Conservation (phyloP, 306 rosid genomes). For the Hippophae tibetana region DNA sequence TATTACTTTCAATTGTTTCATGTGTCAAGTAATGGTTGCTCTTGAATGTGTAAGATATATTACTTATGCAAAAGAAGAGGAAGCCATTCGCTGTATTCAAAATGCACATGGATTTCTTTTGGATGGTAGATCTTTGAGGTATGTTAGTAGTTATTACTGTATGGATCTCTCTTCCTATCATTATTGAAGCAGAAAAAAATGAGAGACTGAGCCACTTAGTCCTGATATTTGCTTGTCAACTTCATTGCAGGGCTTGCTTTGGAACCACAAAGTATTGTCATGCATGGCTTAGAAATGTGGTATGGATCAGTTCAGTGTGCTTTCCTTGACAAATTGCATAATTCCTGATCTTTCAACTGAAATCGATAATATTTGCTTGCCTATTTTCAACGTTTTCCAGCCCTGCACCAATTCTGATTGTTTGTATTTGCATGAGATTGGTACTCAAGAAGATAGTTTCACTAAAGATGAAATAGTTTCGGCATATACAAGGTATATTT, state of each 20-base stretch:
- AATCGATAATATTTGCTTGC: conserved; percentile 10
- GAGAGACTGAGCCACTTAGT: too few species aligned
- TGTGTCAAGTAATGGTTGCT: too few species aligned
- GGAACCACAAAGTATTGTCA: conserved; percentile 99
- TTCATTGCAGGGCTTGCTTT: conserved; percentile 77
- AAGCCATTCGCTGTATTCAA: conserved; percentile 96
- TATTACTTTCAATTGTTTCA: too few species aligned
- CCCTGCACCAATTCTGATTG: conserved; percentile 98
- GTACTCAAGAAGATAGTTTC: conserved; percentile 86
- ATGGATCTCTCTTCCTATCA: background rate
- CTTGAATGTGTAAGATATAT: conserved; percentile 56
- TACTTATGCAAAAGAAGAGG: conserved; percentile 90
- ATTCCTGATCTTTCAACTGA: background rate
- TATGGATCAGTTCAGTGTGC: conserved; percentile 28
- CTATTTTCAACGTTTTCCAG: conserved; percentile 32
- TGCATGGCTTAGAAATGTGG: conserved; percentile 97
- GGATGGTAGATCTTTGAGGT: conserved; percentile 91
- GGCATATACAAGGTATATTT: conserved; percentile 66
- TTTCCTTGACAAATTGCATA: background rate
- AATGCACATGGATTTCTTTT: conserved; percentile 94
- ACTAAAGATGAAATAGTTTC: conserved; percentile 93
- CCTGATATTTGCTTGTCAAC: background rate
- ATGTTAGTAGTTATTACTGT: conserved; percentile 3
- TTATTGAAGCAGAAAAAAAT: background rate
- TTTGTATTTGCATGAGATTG: conserved; percentile 83